Percentiles rank a stretch among this genome's conserved stretches.
phyloP scores from a whole-genome alignment of 1,139 yeast species.

The Pichia sp. region DNA sequence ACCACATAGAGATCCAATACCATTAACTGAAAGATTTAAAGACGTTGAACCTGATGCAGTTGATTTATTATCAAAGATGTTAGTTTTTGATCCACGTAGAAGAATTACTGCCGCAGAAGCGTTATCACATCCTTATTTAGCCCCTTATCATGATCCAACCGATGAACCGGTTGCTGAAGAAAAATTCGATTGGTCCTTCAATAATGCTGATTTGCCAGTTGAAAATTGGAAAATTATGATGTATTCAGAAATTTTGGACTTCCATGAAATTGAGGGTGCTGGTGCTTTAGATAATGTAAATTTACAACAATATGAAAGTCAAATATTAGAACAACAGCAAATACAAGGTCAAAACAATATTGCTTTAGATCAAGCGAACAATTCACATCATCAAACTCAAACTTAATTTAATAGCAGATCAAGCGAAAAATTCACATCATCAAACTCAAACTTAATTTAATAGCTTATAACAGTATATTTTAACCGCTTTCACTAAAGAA shows the following conservation, averaged over 20 bases:
- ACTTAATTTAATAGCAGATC: conserved; percentile 4
- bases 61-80: conserved; percentile 81
- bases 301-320: conserved; percentile 22
- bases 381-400: conserved; percentile 7
- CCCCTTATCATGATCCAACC: conserved; percentile 96
- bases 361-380: conserved; percentile 12
- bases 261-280: conserved; percentile 65
- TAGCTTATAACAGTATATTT: background rate
- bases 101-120: conserved; percentile 92
- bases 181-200: conserved; percentile 96
- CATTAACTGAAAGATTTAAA: conserved; percentile 74
- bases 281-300: conserved; percentile 21
- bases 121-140: conserved; percentile 82
- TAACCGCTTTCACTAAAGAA: background rate
- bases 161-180: conserved; percentile 95
- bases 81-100: conserved; percentile 62
- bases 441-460: background rate
- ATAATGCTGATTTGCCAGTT: conserved; percentile 95
- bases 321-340: conserved; percentile 25
- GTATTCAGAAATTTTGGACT: conserved; percentile 94
- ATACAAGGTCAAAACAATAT: conserved; percentile 19
- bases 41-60: conserved; percentile 90
- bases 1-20: conserved; percentile 89
- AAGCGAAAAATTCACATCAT: conserved; percentile 11
- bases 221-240: conserved; percentile 99